These are phyloP conservation scores for Backusella macrospora DNA, from an alignment of 192 early-diverging fungal genomes.

Conservation along the genomic window DNA sequence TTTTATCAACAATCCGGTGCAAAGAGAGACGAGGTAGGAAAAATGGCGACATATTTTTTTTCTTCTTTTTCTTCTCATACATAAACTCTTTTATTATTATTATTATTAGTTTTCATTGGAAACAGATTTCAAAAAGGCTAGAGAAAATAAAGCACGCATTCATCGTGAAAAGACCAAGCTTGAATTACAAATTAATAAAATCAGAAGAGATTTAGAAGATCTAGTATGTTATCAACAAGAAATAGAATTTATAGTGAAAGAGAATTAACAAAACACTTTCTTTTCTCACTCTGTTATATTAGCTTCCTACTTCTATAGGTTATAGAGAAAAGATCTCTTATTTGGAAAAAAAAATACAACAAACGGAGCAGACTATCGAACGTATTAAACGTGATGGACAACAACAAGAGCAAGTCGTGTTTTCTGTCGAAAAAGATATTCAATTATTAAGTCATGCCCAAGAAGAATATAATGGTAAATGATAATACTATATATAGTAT, in stretches of 20 bases:
- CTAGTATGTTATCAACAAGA: slow-evolving; percentile 44
- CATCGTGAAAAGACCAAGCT: slow-evolving; percentile 71
- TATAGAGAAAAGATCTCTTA: slow-evolving; percentile 79
- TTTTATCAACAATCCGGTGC: background rate
- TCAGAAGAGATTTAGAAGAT: slow-evolving; percentile 74
- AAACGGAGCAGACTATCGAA: slow-evolving; percentile 60
- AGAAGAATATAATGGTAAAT: slow-evolving; percentile 23
- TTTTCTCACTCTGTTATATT: background rate
- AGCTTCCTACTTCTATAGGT: slow-evolving; percentile 63
- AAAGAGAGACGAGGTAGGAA: background rate
- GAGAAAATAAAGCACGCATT: slow-evolving; percentile 72
- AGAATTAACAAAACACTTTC: background rate
- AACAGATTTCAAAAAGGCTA: slow-evolving; percentile 61
- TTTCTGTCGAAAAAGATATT: slow-evolving; percentile 23
- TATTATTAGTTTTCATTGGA: slow-evolving; percentile 47
- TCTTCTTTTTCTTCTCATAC: too few species aligned
- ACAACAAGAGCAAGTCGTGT: slow-evolving; percentile 48
- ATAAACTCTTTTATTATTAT: background rate
- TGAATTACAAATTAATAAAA: slow-evolving; percentile 76
- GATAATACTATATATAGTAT: too few species aligned
- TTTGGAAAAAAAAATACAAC: slow-evolving; percentile 64
- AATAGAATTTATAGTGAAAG: background rate
- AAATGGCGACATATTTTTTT: background rate
- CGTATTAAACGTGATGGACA: slow-evolving; percentile 54
- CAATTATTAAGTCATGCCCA: background rate